A percentile compares a stretch with the other conserved stretches of the same genome.
Evolutionary conservation across 495 filamentous ascomycete genomes (phyloP).

Genomic region (Parathielavia hyrcaniae): DNA sequence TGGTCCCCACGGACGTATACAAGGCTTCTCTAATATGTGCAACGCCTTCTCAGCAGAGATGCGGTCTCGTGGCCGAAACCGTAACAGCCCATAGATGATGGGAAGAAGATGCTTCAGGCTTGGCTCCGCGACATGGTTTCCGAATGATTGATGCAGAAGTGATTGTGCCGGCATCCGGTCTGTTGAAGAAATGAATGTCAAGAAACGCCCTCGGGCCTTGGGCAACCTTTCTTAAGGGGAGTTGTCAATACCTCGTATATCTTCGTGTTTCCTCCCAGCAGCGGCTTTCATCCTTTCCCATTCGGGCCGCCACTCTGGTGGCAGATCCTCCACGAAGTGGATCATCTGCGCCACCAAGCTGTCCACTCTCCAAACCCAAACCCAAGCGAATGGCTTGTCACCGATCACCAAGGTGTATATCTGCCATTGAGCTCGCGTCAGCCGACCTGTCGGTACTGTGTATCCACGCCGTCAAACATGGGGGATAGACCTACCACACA

Average conservation of each 20-base stretch:
- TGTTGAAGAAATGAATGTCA: background rate
- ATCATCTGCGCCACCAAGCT: slow-evolving; percentile 21
- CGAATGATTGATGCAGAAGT: slow-evolving; percentile 1
- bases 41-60: slow-evolving; percentile 11
- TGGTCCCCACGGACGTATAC: too few species aligned
- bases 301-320: slow-evolving; percentile 16
- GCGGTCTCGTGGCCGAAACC: slow-evolving; percentile 14
- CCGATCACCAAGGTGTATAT: slow-evolving; percentile 1
- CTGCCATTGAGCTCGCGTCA: background rate
- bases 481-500: slow-evolving; percentile 34
- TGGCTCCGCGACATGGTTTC: background rate
- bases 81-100: slow-evolving; percentile 15
- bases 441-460: background rate
- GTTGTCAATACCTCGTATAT: slow-evolving; percentile 1
- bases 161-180: background rate
- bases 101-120: background rate
- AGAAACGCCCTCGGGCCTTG: too few species aligned
- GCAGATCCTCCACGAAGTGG: slow-evolving; percentile 22
- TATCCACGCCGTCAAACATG: background rate
- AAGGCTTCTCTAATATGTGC: background rate
- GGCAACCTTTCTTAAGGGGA: too few species aligned
- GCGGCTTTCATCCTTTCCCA: background rate
- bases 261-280: background rate
- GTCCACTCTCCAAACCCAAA: background rate
- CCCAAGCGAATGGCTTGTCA: background rate